Percentiles rank a stretch among this genome's conserved stretches.
Conservation (phyloP, 2,329 filamentous ascomycete species). For the Diaporthe sp. region DNA sequence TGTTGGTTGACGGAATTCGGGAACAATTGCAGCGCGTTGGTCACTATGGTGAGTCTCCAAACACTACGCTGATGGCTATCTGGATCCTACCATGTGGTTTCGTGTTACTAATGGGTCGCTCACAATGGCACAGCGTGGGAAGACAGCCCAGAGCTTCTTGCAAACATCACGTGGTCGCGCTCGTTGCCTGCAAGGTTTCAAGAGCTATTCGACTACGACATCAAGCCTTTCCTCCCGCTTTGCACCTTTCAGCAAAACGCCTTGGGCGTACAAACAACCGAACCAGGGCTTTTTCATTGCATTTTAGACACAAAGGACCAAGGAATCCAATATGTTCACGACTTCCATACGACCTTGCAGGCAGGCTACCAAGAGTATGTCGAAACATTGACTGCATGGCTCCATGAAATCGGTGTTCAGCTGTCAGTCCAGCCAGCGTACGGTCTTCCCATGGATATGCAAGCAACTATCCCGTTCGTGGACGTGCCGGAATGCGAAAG, state of each 20-base stretch:
- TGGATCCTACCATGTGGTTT: background rate
- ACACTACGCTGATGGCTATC: background rate
- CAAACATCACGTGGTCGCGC: background rate
- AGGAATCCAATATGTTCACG: background rate
- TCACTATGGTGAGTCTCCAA: background rate
- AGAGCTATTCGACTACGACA: background rate
- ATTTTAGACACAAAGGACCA: background rate
- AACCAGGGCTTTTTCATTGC: background rate
- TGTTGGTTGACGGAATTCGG: background rate
- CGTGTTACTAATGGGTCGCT: background rate
- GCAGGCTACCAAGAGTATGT: background rate
- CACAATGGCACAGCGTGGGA: background rate
- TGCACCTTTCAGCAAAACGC: background rate
- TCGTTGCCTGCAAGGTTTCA: background rate
- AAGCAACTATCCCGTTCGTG: background rate
- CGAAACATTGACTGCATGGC: background rate
- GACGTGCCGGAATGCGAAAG: background rate
- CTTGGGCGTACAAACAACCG: background rate
- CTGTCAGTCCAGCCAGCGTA: background rate
- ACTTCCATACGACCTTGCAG: background rate
- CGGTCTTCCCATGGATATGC: background rate
- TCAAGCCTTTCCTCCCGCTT: background rate
- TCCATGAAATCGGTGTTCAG: background rate
- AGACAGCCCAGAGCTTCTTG: conserved; percentile 4
- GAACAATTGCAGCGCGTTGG: background rate